Evolutionary conservation across 441 rosid genomes (phyloP), one percentile per base, ranked within the genome.

Genomic region (Eutrema salsugineum): DNA sequence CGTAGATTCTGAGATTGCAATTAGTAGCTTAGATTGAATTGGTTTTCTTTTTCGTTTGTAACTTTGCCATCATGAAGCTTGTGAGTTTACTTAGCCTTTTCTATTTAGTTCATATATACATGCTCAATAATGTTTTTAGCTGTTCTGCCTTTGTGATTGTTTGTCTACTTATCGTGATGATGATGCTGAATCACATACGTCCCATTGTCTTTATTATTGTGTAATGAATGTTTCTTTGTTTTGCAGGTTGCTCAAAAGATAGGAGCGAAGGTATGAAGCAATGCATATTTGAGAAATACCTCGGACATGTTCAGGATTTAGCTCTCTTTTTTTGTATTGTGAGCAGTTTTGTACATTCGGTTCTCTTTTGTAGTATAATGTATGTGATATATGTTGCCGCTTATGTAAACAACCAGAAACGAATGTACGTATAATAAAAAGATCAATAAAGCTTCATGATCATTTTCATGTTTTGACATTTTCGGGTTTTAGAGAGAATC

Each of bases 191-290:
- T n/a, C n/a, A n/a, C n/a, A n/a, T n/a, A n/a, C n/a, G n/a, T n/a
- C n/a, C n/a, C n/a, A n/a, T n/a, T n/a, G n/a, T n/a, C n/a, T n/a
- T n/a, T n/a, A n/a, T n/a, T n/a, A n/a, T n/a, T n/a, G n/a, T n/a
- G n/a, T n/a, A n/a, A n/a, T n/a, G n/a, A n/a, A n/a, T 39, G 24
- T 39, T 30, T 15, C 0, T 22, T n/a, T 43, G 33, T 30, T 79
- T 64, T 73, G 78, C 85, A 93, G 98, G 88, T 91, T 72, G 97
- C 98, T 73, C 83, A 81, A 69, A 77, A 90, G 79, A 93, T 91
- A 61, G 98, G 98, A 49, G 96, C 91, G 53, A 70, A 79, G 72
- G 81, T 88, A 17, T 90, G 76, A 85, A 59, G 59, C 64, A 48
- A 44, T n/a, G 19, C 60, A 54, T 46, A 36, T 65, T 38, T 54